Evolutionary conservation across 805 yeast species (phyloP).

Genomic region (Starmerella potacharoeniae): DNA sequence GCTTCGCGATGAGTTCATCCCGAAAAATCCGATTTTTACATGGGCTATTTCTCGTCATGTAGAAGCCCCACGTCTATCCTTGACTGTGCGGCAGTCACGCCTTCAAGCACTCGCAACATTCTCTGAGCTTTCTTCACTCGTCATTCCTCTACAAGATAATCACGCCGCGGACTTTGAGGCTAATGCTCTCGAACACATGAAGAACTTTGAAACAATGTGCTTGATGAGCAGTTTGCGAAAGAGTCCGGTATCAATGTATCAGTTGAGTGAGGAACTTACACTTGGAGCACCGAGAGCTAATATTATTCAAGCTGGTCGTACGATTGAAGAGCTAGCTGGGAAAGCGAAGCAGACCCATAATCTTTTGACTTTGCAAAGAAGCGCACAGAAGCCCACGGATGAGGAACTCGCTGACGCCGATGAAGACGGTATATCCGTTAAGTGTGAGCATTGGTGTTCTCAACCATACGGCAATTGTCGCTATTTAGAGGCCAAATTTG

Average conservation of each 20-base stretch:
- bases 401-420: neutral
- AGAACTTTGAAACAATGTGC: conserved; percentile 37
- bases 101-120: conserved; percentile 13
- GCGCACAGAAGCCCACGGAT: neutral
- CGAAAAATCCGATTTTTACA: conserved; percentile 14
- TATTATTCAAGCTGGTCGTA: conserved; percentile 32
- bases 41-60: conserved; percentile 15
- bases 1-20: conserved; percentile 39
- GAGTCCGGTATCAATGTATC: conserved; percentile 32
- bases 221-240: conserved; percentile 33
- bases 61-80: neutral
- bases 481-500: neutral
- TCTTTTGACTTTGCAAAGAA: neutral
- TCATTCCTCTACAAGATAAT: conserved; percentile 18
- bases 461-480: neutral
- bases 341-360: neutral
- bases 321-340: neutral
- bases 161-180: conserved; percentile 1
- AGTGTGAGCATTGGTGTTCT: conserved; percentile 5
- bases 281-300: conserved; percentile 35
- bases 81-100: conserved; percentile 9
- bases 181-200: conserved; percentile 4
- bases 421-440: neutral
- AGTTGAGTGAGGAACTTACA: conserved; percentile 35
- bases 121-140: conserved; percentile 18